phyloP scores from a whole-genome alignment of 805 yeast genomes.

The Saccharomycopsis selenospora region DNA sequence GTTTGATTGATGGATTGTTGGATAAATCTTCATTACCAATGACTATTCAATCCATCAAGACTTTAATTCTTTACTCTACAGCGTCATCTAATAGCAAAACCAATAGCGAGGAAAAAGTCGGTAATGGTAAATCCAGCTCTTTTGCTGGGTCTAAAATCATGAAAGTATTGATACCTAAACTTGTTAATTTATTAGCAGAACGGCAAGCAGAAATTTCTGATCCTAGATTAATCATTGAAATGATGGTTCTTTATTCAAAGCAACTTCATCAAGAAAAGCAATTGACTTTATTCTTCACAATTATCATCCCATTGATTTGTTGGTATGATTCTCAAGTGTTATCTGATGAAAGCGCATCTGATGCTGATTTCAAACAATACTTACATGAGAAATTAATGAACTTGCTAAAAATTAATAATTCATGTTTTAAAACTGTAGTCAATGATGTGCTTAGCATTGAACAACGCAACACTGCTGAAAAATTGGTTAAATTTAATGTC shows the following conservation, averaged over 20 bases:
- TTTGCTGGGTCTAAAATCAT: constrained; percentile 31
- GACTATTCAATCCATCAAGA: constrained; percentile 55
- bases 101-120: background rate
- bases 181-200: constrained; percentile 31
- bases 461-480: constrained; percentile 30
- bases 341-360: constrained; percentile 14
- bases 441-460: constrained; percentile 31
- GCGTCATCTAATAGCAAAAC: constrained; percentile 16
- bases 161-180: constrained; percentile 38
- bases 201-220: constrained; percentile 25
- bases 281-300: constrained; percentile 25
- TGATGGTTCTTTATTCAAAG: constrained; percentile 40
- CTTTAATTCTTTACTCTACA: constrained; percentile 38
- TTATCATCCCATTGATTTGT: constrained; percentile 31
- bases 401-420: constrained; percentile 39
- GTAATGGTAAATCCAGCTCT: constrained; percentile 21
- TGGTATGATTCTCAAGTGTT: constrained; percentile 26
- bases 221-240: constrained; percentile 40
- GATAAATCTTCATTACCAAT: constrained; percentile 33
- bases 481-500: constrained; percentile 17
- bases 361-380: constrained; percentile 29
- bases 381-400: constrained; percentile 41
- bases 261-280: constrained; percentile 27
- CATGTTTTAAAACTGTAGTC: constrained; percentile 43
- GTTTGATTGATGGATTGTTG: constrained; percentile 32